phyloP scores from a whole-genome alignment of 2,329 filamentous ascomycete genomes.

The Cytospora piceicola region DNA sequence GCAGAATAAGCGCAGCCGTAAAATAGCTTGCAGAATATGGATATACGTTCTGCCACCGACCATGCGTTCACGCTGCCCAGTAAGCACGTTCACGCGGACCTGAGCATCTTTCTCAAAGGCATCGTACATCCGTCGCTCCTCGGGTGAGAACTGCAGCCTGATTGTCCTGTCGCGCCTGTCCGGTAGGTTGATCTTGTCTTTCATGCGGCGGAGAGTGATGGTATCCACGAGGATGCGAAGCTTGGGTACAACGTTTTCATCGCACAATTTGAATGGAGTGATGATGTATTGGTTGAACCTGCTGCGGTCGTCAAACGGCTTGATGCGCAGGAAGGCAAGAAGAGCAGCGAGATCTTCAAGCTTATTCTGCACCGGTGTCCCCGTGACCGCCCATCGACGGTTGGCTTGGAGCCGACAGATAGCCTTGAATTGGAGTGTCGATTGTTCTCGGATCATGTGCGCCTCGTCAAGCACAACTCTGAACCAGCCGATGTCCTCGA shows the following conservation, averaged over 20 bases:
- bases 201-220: conserved; percentile 88
- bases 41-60: conserved; percentile 89
- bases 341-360: conserved; percentile 88
- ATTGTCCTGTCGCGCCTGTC: conserved; percentile 73
- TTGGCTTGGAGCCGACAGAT: conserved; percentile 79
- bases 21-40: conserved; percentile 88
- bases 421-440: conserved; percentile 80
- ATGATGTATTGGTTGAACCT: conserved; percentile 82
- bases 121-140: conserved; percentile 80
- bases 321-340: conserved; percentile 81
- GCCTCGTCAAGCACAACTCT: conserved; percentile 93
- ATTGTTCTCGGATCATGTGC: conserved; percentile 88
- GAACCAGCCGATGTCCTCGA: conserved; percentile 87
- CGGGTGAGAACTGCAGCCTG: conserved; percentile 72
- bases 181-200: conserved; percentile 87
- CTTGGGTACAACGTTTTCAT: conserved; percentile 81
- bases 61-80: conserved; percentile 64
- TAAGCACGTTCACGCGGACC: conserved; percentile 77
- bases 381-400: conserved; percentile 94
- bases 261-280: conserved; percentile 82
- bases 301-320: conserved; percentile 78
- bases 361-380: conserved; percentile 92
- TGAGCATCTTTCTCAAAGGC: conserved; percentile 82
- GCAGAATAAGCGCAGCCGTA: conserved; percentile 86
- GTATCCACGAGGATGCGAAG: conserved; percentile 89